Conservation (phyloP, 2,329 filamentous ascomycete genomes). For the Thelonectria discophora region DNA sequence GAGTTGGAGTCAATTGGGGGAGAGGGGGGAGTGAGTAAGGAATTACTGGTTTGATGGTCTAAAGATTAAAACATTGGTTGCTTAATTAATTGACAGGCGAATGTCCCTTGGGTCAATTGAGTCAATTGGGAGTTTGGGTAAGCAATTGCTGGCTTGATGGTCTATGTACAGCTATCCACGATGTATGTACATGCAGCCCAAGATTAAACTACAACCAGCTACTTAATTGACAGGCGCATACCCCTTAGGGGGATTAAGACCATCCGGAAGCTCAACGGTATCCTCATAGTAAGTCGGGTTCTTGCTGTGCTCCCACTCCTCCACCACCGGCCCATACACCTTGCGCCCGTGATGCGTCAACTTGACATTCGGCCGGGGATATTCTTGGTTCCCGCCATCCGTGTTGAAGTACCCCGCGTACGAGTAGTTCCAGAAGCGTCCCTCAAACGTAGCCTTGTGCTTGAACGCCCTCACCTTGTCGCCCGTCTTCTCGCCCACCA, state of each 20-base stretch:
- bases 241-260: conserved; percentile 53
- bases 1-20: not conserved
- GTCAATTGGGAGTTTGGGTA: no score
- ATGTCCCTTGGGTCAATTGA: no score
- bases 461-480: conserved; percentile 57
- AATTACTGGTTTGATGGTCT: no score
- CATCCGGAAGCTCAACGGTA: conserved; percentile 52
- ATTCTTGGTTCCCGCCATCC: conserved; percentile 46
- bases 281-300: conserved; percentile 55
- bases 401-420: conserved; percentile 61
- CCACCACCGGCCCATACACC: conserved; percentile 51
- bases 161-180: conserved; percentile 13
- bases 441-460: conserved; percentile 46
- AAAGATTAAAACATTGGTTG: no score
- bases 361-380: conserved; percentile 53
- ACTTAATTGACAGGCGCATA: conserved; percentile 43
- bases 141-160: no score
- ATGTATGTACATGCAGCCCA: not conserved
- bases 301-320: conserved; percentile 49
- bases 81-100: no score
- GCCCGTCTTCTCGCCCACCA: conserved; percentile 69
- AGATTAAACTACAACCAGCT: not conserved
- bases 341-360: conserved; percentile 44
- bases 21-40: no score
- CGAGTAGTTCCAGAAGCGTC: conserved; percentile 61